Evolutionary conservation across 495 filamentous ascomycete genomes (phyloP).

Genomic region (Pseudotulostoma volvatum): DNA sequence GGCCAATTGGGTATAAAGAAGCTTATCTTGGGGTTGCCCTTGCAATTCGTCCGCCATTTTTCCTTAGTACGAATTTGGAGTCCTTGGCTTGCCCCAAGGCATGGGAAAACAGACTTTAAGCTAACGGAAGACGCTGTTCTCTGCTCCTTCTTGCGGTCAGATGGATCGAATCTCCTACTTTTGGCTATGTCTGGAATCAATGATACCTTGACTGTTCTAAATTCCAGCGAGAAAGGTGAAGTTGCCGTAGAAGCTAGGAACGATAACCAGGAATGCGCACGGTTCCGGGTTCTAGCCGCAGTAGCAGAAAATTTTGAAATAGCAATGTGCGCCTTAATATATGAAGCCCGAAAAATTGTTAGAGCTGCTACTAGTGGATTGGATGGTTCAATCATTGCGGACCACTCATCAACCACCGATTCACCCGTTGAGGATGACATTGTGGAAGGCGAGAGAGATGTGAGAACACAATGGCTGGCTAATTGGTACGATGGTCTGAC

Average conservation of each 20-base stretch:
- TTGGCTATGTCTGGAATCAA: conserved; percentile 65
- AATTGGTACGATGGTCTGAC: conserved; percentile 78
- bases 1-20: conserved; percentile 37
- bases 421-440: conserved; percentile 24
- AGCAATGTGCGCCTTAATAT: conserved; percentile 67
- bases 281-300: conserved; percentile 52
- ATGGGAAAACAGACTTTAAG: conserved; percentile 49
- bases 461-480: conserved; percentile 54
- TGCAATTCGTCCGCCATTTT: conserved; percentile 46
- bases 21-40: conserved; percentile 48
- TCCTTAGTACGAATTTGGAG: conserved; percentile 61
- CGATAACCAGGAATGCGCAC: conserved; percentile 38
- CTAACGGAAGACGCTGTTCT: conserved; percentile 66
- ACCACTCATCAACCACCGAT: conserved; percentile 14
- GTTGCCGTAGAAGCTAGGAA: conserved; percentile 55
- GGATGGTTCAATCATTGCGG: conserved; percentile 9
- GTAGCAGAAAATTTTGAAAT: conserved; percentile 60
- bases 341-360: conserved; percentile 62
- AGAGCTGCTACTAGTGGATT: conserved; percentile 15
- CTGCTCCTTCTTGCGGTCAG: conserved; percentile 57
- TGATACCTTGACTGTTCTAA: conserved; percentile 54
- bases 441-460: conserved; percentile 28
- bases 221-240: conserved; percentile 46
- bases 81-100: conserved; percentile 77
- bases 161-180: conserved; percentile 67